These are phyloP conservation scores for Ophiocytium majus DNA, from an alignment of 352 stramenopile species.

Conservation along the genomic window DNA sequence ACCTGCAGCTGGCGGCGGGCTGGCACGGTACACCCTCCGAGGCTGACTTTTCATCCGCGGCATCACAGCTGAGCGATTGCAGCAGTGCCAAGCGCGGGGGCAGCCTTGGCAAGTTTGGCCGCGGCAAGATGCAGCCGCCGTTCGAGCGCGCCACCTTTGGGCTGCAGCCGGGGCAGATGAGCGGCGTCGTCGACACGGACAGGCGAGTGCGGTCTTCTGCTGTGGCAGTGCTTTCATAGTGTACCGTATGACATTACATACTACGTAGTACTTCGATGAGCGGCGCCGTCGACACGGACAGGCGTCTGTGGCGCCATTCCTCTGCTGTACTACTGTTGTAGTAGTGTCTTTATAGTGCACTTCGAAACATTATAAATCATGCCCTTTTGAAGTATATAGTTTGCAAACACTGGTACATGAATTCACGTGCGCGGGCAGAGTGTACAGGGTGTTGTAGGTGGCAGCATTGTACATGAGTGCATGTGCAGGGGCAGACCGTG, in stretches of 20 bases:
- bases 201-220: slow-evolving; percentile 72
- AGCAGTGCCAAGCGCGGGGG: slow-evolving; percentile 78
- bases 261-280: slow-evolving; percentile 60
- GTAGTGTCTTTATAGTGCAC: too few relatives aligned
- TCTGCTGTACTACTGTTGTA: neutral
- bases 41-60: slow-evolving; percentile 37
- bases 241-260: neutral
- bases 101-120: slow-evolving; percentile 78
- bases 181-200: slow-evolving; percentile 81
- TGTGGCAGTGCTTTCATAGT: neutral
- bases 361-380: too few relatives aligned
- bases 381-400: neutral
- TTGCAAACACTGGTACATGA: neutral
- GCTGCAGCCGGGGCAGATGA: slow-evolving; percentile 77
- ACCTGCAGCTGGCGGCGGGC: neutral
- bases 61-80: slow-evolving; percentile 52
- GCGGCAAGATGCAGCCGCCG: slow-evolving; percentile 81
- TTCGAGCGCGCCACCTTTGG: slow-evolving; percentile 84
- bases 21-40: neutral
- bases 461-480: neutral
- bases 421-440: neutral
- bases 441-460: neutral
- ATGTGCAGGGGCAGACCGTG: too few relatives aligned
- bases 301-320: too few relatives aligned
- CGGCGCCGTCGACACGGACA: slow-evolving; percentile 82